phyloP scores from a whole-genome alignment of 2,329 filamentous ascomycete genomes.

The Venturia pyrina region DNA sequence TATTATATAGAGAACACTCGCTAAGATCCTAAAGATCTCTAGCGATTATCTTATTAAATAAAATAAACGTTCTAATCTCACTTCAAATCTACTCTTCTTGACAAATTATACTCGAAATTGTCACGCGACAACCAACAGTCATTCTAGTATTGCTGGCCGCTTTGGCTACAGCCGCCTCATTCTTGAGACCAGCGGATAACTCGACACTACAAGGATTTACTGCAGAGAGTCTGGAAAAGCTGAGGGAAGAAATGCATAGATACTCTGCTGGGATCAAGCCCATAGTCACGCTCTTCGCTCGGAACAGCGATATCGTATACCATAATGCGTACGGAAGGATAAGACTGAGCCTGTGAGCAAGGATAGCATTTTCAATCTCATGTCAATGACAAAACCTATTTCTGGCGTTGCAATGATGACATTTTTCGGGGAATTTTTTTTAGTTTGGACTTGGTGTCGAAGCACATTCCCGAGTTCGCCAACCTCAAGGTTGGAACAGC shows the following conservation, averaged over 20 bases:
- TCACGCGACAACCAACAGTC: too few species aligned
- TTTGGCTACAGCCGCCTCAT: background rate
- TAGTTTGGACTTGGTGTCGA: conserved; percentile 7
- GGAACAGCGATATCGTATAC: conserved; percentile 8
- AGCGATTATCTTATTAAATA: too few species aligned
- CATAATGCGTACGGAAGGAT: conserved; percentile 2
- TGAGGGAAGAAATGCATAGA: conserved; percentile 4
- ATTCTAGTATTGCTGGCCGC: too few species aligned
- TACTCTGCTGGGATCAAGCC: background rate
- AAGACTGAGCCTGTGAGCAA: background rate
- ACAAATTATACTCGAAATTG: too few species aligned
- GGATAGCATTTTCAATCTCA: conserved; percentile 6
- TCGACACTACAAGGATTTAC: conserved; percentile 9
- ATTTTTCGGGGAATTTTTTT: conserved; percentile 8
- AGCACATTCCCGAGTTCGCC: conserved; percentile 10
- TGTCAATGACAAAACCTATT: conserved; percentile 9
- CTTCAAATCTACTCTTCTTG: too few species aligned
- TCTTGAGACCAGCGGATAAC: conserved; percentile 1
- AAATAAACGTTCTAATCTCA: too few species aligned
- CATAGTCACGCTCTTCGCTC: conserved; percentile 8
- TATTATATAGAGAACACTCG: too few species aligned
- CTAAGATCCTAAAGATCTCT: too few species aligned
- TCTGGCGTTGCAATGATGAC: conserved; percentile 8
- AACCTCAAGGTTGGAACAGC: conserved; percentile 4
- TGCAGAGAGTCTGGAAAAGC: background rate